These are phyloP conservation scores for Beta vulgaris DNA, from an alignment of 148 eudicot genomes.

Conservation along the genomic window DNA sequence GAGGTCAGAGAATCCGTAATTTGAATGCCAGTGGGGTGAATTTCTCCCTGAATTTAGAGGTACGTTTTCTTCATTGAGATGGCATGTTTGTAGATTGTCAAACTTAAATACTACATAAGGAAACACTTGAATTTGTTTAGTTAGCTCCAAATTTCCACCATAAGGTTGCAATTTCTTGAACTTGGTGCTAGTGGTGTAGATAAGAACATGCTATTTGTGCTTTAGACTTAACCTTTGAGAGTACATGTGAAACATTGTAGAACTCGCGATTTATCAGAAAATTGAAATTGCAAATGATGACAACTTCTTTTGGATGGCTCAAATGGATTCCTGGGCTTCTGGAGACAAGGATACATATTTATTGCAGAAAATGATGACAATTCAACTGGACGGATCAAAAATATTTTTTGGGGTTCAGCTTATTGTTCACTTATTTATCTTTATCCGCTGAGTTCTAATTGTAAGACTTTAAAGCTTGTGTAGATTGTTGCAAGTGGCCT, in stretches of 20 bases:
- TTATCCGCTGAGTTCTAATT: background rate
- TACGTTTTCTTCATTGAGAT: constrained; percentile 26
- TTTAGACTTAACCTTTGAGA: background rate
- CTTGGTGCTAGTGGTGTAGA: background rate
- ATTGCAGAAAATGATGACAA: too few relatives aligned
- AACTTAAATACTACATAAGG: background rate
- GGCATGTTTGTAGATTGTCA: background rate
- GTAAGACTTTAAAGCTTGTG: background rate
- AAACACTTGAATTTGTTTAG: background rate
- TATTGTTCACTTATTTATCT: too few relatives aligned
- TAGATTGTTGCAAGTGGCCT: background rate
- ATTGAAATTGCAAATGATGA: too few relatives aligned
- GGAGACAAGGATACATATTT: too few relatives aligned
- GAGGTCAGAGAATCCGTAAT: constrained; percentile 82
- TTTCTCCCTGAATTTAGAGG: constrained; percentile 82
- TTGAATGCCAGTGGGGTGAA: constrained; percentile 62
- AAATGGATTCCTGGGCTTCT: too few relatives aligned
- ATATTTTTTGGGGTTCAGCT: too few relatives aligned
- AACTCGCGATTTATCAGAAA: background rate
- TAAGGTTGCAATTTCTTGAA: background rate
- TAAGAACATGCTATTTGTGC: background rate
- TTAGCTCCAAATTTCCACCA: background rate
- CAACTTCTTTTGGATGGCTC: too few relatives aligned
- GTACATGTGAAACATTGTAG: background rate
- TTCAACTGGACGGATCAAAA: too few relatives aligned